Percentiles rank a stretch among this genome's conserved stretches.
Evolutionary conservation across 2,329 filamentous ascomycete genomes (phyloP).

Genomic region (Penicillium sp.): DNA sequence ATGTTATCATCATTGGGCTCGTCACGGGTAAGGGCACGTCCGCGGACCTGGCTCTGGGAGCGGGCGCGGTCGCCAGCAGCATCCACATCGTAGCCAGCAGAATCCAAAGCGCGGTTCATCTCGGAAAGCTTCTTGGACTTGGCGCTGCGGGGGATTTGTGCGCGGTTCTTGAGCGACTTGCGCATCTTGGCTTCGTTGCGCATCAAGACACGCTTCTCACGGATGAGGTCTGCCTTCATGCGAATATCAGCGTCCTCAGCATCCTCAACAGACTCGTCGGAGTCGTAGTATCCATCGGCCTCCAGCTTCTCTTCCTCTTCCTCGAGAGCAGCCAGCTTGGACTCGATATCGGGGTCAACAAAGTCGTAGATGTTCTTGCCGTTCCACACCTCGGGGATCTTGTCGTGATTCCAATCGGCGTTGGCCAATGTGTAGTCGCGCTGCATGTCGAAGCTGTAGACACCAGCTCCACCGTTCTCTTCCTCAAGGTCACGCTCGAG

Average conservation of each 20-base stretch:
- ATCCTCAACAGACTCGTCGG: slow-evolving; percentile 77
- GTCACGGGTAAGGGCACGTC: slow-evolving; percentile 66
- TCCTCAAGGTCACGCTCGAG: slow-evolving; percentile 85
- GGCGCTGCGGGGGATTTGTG: slow-evolving; percentile 80
- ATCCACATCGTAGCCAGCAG: slow-evolving; percentile 79
- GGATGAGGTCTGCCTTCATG: slow-evolving; percentile 90
- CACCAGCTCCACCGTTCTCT: slow-evolving; percentile 90
- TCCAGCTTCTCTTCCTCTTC: slow-evolving; percentile 93
- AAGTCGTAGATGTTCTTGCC: slow-evolving; percentile 98
- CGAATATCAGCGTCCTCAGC: slow-evolving; percentile 83
- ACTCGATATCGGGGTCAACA: slow-evolving; percentile 93
- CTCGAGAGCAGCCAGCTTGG: slow-evolving; percentile 85
- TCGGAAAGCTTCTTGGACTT: slow-evolving; percentile 79
- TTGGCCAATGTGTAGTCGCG: slow-evolving; percentile 84
- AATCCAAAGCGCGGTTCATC: slow-evolving; percentile 81
- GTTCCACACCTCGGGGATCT: slow-evolving; percentile 88
- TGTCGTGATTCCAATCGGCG: slow-evolving; percentile 93
- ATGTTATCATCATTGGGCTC: slow-evolving; percentile 69
- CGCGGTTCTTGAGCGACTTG: slow-evolving; percentile 96
- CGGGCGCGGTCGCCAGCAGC: slow-evolving; percentile 71
- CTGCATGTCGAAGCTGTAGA: slow-evolving; percentile 91
- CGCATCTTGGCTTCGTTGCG: slow-evolving; percentile 93
- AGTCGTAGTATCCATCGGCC: slow-evolving; percentile 90
- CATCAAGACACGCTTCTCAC: slow-evolving; percentile 89
- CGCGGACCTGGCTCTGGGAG: slow-evolving; percentile 58